Conservation (phyloP, 2,329 filamentous ascomycete species). For the Botrytis elliptica region DNA sequence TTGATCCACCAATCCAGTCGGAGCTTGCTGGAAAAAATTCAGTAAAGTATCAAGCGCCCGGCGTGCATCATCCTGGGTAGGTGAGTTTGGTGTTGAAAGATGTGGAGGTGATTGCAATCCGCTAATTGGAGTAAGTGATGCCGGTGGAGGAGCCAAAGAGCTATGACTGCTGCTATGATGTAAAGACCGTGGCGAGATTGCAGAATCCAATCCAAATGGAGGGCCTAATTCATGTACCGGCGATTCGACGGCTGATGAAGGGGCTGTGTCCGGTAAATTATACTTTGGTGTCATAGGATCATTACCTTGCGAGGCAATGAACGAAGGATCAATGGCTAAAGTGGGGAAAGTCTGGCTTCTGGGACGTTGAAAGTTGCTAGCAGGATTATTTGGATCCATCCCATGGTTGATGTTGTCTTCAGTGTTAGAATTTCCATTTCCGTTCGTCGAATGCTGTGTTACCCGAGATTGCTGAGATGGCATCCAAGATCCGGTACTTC, state of each 20-base stretch:
- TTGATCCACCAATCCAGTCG: constrained; percentile 67
- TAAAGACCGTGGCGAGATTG: constrained; percentile 46
- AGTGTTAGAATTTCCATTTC: constrained; percentile 6
- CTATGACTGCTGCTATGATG: constrained; percentile 53
- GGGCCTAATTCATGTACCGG: constrained; percentile 48
- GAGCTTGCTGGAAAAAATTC: constrained; percentile 71
- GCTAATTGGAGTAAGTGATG: constrained; percentile 41
- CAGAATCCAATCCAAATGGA: constrained; percentile 39
- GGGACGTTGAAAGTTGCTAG: constrained; percentile 63
- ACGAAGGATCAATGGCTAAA: constrained; percentile 57
- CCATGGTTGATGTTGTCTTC: constrained; percentile 11
- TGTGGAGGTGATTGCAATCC: constrained; percentile 47
- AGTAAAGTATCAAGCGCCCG: constrained; percentile 79
- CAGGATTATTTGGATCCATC: constrained; percentile 24
- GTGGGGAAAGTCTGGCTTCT: constrained; percentile 85
- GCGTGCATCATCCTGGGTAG: constrained; percentile 82
- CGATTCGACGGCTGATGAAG: constrained; percentile 49
- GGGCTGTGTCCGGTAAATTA: constrained; percentile 40
- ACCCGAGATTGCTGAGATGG: constrained; percentile 51
- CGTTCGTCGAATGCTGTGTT: constrained; percentile 37
- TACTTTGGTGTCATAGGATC: constrained; percentile 57
- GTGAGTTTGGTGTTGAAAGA: constrained; percentile 59
- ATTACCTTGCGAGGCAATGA: constrained; percentile 50
- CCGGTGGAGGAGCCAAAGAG: constrained; percentile 46
- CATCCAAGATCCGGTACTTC: constrained; percentile 65